Base-by-base conservation (phyloP, 768 basidiomycete species). In the Trametes maxima region DNA sequence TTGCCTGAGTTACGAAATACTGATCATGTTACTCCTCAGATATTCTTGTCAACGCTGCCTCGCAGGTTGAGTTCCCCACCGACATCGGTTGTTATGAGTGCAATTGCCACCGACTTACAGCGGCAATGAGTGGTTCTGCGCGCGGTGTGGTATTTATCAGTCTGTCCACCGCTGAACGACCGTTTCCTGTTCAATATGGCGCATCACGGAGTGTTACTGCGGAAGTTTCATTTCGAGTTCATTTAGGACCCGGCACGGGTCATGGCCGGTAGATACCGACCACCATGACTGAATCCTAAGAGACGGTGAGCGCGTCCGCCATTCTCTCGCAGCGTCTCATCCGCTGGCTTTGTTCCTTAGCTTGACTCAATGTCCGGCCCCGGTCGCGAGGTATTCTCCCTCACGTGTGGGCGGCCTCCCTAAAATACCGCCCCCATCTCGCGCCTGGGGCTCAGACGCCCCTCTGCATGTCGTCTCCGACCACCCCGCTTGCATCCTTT, bases 151-250 rank as follows among this genome's bases (percentile, higher is more conserved):
- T 13, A 25, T 14, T 33, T 12, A 28, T 13, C 40, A n/a, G 40
- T 13, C 40, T 4, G 40, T 42, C 13, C n/a, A 14, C 13, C 40
- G 12, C 40, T n/a, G 40, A n/a, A 13, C 14, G 40, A 42, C 14
- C 40, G 40, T n/a, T 11, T n/a, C 40, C 40, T 11, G 21, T 40
- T 22, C 14, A 36, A 49, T 7, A 21, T 44, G 21, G 24, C 46
- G n/a, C n/a, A 35, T 50, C 57, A 43, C 47, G 57, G 49, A 42
- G n/a, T 16, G 19, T 13, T 39, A 43, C 58, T 53, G 58, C 58
- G 58, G 58, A 45, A 35, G 48, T 24, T 57, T 59, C 58, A 59
- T 59, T 47, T 45, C 24, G 44, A 21, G 8, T 44, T 52, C 58
- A 59, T 52, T 59, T 59, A 25, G 13, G 43, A 21, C 8, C 43